Percentiles rank a stretch among this genome's conserved stretches.
phyloP scores from a whole-genome alignment of 495 filamentous ascomycete species.

The Corynascus novoguineensis region DNA sequence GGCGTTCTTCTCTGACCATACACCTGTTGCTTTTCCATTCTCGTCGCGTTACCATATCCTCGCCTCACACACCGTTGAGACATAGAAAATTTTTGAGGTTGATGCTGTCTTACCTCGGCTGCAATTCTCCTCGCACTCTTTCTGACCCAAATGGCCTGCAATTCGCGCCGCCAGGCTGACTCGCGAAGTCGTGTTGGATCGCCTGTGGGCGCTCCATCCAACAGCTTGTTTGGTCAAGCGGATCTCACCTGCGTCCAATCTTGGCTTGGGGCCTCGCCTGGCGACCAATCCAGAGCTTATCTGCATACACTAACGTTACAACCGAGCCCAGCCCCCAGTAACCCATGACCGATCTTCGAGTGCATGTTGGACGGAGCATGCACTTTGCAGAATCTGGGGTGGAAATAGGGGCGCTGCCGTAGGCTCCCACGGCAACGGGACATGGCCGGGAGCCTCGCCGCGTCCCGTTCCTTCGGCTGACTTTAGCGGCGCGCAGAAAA shows the following conservation, averaged over 20 bases:
- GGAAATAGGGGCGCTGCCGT: background rate
- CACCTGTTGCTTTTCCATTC: too few species aligned
- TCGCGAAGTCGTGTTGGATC: background rate
- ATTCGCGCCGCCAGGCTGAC: background rate
- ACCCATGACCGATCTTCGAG: slow-evolving; percentile 2
- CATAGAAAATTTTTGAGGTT: too few species aligned
- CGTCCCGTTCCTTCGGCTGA: background rate
- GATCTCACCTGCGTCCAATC: background rate
- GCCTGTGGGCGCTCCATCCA: background rate
- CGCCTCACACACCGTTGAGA: too few species aligned
- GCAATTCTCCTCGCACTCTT: background rate
- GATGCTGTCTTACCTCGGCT: too few species aligned
- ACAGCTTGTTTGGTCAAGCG: slow-evolving; percentile 10
- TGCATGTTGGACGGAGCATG: too few species aligned
- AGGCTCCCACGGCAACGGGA: background rate
- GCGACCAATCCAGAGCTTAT: slow-evolving; percentile 1
- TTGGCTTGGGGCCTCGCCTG: background rate
- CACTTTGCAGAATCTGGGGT: background rate
- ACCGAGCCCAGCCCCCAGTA: background rate
- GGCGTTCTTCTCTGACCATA: too few species aligned
- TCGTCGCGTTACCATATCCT: too few species aligned
- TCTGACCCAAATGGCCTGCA: background rate
- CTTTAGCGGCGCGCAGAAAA: background rate
- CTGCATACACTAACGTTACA: too few species aligned
- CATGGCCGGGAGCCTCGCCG: background rate